Conservation (phyloP, 495 filamentous ascomycete species). For the Delitschia confertaspora region DNA sequence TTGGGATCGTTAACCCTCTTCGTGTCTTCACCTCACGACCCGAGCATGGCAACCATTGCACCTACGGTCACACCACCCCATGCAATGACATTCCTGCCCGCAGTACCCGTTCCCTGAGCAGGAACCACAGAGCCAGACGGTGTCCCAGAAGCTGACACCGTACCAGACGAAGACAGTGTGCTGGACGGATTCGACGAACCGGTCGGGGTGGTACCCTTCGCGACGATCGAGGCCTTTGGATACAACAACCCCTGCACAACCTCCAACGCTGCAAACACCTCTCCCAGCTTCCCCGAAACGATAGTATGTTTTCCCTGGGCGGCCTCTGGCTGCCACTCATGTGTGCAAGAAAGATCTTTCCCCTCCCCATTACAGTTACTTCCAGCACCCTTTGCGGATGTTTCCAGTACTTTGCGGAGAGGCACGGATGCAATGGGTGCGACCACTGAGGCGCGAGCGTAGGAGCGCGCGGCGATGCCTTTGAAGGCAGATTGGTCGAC, state of each 20-base stretch:
- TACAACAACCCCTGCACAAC: conserved; percentile 19
- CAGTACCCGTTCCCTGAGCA: too few species aligned
- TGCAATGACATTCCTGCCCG: too few species aligned
- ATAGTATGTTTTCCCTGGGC: background rate
- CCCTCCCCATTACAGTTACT: conserved; percentile 1
- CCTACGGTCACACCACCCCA: too few species aligned
- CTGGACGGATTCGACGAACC: too few species aligned
- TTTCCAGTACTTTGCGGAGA: background rate
- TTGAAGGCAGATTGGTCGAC: conserved; percentile 18
- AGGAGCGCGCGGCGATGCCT: conserved; percentile 14
- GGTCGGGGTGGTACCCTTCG: too few species aligned
- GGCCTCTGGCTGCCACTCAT: conserved; percentile 1
- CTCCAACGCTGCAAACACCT: conserved; percentile 6
- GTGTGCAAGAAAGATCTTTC: conserved; percentile 2
- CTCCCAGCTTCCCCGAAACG: conserved; percentile 2
- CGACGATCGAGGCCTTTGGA: too few species aligned
- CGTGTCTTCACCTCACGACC: too few species aligned
- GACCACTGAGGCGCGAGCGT: conserved; percentile 7
- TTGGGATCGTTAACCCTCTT: too few species aligned
- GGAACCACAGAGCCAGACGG: too few species aligned
- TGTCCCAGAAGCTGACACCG: too few species aligned
- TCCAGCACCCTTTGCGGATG: conserved; percentile 7
- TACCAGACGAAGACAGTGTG: too few species aligned
- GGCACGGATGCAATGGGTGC: conserved; percentile 8
- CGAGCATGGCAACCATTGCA: too few species aligned